Evolutionary conservation across 1,139 yeast species (phyloP).

Genomic region (Blastobotrys proliferans): DNA sequence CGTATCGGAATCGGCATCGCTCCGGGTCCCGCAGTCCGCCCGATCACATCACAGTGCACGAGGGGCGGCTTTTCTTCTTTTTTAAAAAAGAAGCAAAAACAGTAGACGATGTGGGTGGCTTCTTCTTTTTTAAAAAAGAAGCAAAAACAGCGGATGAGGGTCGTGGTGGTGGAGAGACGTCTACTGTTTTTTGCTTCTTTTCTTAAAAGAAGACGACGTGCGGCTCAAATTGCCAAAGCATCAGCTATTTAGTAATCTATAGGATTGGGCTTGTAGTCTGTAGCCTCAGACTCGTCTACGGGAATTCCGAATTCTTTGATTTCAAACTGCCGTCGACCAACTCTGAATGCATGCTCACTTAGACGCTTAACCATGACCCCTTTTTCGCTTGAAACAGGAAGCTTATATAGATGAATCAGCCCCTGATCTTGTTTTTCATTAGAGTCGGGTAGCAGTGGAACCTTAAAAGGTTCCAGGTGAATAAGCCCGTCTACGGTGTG

Average conservation of each 20-base stretch:
- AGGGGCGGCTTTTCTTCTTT: too few relatives aligned
- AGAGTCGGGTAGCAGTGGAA: conserved; percentile 55
- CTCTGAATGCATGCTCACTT: conserved; percentile 82
- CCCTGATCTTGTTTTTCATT: conserved; percentile 52
- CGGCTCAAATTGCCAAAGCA: too few relatives aligned
- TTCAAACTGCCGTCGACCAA: conserved; percentile 77
- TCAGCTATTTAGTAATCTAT: conserved; percentile 10
- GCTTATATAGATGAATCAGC: conserved; percentile 65
- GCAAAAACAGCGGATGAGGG: too few relatives aligned
- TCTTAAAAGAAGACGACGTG: background rate
- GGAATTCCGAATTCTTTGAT: conserved; percentile 95
- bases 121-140: too few relatives aligned
- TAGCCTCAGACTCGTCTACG: conserved; percentile 67
- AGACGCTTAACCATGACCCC: conserved; percentile 76
- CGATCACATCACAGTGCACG: too few relatives aligned
- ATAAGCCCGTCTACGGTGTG: conserved; percentile 63
- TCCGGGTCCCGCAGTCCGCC: too few relatives aligned
- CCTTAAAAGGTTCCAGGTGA: conserved; percentile 79
- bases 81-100: too few relatives aligned
- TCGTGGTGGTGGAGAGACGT: too few relatives aligned
- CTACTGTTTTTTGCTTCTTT: background rate
- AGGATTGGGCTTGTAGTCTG: conserved; percentile 18
- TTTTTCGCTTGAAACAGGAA: conserved; percentile 67
- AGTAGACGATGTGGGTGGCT: too few relatives aligned
- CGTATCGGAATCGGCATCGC: too few relatives aligned